Evolutionary conservation across 805 yeast species (phyloP), one percentile per base, ranked within the genome.

Genomic region (Candida fluviatilis): DNA sequence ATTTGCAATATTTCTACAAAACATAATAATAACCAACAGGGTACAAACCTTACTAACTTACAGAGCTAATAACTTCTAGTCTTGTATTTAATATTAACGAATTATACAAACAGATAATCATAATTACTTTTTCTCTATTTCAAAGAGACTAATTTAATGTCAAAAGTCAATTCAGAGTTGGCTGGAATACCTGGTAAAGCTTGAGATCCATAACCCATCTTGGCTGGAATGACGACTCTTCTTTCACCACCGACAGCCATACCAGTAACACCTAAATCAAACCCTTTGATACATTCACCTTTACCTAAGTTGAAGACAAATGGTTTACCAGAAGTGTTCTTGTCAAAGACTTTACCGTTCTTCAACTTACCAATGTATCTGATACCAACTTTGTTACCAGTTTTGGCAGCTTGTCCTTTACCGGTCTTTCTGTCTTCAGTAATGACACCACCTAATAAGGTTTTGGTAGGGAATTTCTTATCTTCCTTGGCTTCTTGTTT

Each of bases 211-310:
- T 93, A 93, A 41, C 96, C 99, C 81, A 86, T 85, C 57, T 90
- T 79, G 38, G 99, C 83, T 54, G 99, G 99, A 51, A 93, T 88
- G 45, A 88, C 78, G 51, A 93, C 88, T 73, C 98, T 82, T 78
- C 99, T 90, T 77, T 93, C 99, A 60, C 98, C 98, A 58, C 96
- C 96, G 60, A 87, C 95, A 41, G 95, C 81, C 97, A 93, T 90
- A 62, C 98, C 98, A 42, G 91, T 89, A 55, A 93, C 93, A 76
- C 99, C 99, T 57, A 91, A 77, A 62, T 93, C 99, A 87, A 96
- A 93, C 49, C 98, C 99, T 67, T 87, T 87, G 75, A 93, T 93
- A 52, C 95, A 97, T 71, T 93, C 99, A 60, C 98, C 99, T 64
- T 84, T 85, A 57, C 99, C 99, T 54, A 93, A 77, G 47, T 78